Conservation (phyloP, 352 stramenopile species). For the Chrysophaeum taylorii region DNA sequence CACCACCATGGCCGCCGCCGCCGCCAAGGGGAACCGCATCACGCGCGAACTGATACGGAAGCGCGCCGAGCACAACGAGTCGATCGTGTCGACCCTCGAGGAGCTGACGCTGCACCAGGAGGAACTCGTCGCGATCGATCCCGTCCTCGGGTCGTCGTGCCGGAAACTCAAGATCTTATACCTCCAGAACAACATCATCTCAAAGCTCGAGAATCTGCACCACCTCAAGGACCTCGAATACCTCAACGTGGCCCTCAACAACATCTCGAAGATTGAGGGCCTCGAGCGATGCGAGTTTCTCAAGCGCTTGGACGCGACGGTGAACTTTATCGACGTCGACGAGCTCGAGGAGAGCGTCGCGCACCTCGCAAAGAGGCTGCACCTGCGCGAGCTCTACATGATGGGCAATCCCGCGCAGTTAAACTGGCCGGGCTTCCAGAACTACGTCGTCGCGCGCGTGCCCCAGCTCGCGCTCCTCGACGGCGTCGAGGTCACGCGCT, state of each 20-base stretch:
- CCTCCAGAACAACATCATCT: conserved; percentile 91
- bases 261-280: conserved; percentile 74
- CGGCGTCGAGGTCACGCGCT: conserved; percentile 70
- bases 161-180: conserved; percentile 82
- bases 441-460: conserved; percentile 70
- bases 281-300: conserved; percentile 44
- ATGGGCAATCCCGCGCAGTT: conserved; percentile 76
- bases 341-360: conserved; percentile 48
- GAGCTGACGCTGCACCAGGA: conserved; percentile 78
- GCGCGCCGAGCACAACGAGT: conserved; percentile 82
- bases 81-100: conserved; percentile 76
- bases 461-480: conserved; percentile 68
- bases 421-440: conserved; percentile 52
- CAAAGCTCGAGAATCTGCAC: conserved; percentile 75
- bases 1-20: no score
- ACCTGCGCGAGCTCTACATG: conserved; percentile 83
- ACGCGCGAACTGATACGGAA: conserved; percentile 66
- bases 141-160: conserved; percentile 72
- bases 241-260: conserved; percentile 89
- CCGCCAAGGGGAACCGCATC: conserved; percentile 44
- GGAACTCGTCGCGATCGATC: conserved; percentile 76
- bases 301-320: conserved; percentile 70
- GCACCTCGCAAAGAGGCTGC: conserved; percentile 55
- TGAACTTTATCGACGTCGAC: conserved; percentile 88
- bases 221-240: conserved; percentile 85